These are phyloP conservation scores for Blepharisma stoltei DNA, from an alignment of 73 alveolate species.

Conservation along the genomic window DNA sequence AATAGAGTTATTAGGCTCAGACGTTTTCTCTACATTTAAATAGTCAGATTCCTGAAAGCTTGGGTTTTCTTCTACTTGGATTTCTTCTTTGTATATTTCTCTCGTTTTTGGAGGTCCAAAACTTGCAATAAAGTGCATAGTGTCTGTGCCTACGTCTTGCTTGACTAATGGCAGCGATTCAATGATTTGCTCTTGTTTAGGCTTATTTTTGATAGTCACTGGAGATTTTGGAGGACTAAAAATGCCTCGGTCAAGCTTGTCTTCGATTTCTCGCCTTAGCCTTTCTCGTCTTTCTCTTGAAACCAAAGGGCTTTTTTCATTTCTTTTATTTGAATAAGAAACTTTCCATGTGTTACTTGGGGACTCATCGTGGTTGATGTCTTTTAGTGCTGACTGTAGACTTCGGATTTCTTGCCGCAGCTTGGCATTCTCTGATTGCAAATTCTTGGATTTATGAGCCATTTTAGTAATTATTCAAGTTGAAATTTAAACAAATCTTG, in stretches of 20 bases:
- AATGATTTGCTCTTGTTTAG: neutral
- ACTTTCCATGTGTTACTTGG: neutral
- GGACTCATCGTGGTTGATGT: neutral
- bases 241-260: neutral
- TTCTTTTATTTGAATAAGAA: neutral
- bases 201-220: neutral
- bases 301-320: neutral
- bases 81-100: too few relatives aligned
- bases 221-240: neutral
- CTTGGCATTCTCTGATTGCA: slow-evolving; percentile 20
- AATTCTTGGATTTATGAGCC: slow-evolving; percentile 33
- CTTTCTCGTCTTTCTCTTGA: neutral
- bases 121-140: slow-evolving; percentile 12
- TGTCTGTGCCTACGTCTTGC: neutral
- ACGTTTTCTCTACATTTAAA: too few relatives aligned
- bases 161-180: neutral
- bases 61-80: too few relatives aligned
- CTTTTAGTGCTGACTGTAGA: neutral
- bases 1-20: too few relatives aligned
- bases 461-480: slow-evolving; percentile 16
- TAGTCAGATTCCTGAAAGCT: too few relatives aligned
- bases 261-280: slow-evolving; percentile 20
- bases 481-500: neutral
- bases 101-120: neutral
- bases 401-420: slow-evolving; percentile 17